These are phyloP conservation scores for Globisporangium paroecandrum DNA, from an alignment of 352 stramenopile species.

Conservation along the genomic window DNA sequence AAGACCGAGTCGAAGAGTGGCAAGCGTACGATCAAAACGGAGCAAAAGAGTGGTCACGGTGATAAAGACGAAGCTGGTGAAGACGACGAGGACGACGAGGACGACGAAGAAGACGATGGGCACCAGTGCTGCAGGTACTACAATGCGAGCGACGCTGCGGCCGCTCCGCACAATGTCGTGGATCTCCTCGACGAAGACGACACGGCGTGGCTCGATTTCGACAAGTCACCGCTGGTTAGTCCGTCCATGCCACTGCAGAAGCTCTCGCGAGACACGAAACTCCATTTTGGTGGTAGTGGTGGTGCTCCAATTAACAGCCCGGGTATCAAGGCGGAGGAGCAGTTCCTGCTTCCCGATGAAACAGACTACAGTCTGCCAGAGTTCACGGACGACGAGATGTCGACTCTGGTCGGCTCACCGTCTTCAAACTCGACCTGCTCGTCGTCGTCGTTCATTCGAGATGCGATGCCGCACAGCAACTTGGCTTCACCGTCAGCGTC, in stretches of 20 bases:
- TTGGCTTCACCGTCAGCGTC: not conserved
- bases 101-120: constrained; percentile 19
- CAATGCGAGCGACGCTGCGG: not conserved
- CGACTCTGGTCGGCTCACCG: constrained; percentile 33
- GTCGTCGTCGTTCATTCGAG: constrained; percentile 11
- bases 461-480: constrained; percentile 14
- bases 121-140: constrained; percentile 5
- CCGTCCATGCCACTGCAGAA: constrained; percentile 17
- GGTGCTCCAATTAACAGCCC: not conserved
- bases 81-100: constrained; percentile 18
- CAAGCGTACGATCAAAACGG: not conserved
- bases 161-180: constrained; percentile 1
- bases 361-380: constrained; percentile 34
- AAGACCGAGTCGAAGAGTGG: constrained; percentile 11
- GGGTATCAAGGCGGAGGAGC: constrained; percentile 15
- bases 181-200: constrained; percentile 21
- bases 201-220: constrained; percentile 32
- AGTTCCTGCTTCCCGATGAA: constrained; percentile 27
- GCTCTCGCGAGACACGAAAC: not conserved
- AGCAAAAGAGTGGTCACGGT: not conserved
- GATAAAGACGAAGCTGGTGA: constrained; percentile 13
- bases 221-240: constrained; percentile 22
- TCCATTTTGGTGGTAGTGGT: not conserved
- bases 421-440: constrained; percentile 30
- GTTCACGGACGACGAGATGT: constrained; percentile 43